phyloP scores from a whole-genome alignment of 78 protist species.

The Planoprotostelium fungivorum region DNA sequence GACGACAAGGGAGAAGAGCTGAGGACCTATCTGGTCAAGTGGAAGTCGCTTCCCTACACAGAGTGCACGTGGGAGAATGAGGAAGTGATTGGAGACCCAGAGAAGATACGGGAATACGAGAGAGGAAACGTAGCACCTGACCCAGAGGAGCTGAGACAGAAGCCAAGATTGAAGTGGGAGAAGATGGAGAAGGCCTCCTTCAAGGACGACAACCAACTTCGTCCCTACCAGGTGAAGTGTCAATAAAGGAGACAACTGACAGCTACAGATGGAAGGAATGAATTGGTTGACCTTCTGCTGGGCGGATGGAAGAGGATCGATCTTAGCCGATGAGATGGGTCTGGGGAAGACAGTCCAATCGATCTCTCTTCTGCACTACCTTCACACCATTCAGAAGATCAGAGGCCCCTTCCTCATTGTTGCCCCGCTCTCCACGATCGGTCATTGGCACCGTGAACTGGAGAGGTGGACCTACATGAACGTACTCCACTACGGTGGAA shows the following conservation, averaged over 20 bases:
- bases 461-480: conserved; percentile 40
- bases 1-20: conserved; percentile 6
- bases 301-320: conserved; percentile 28
- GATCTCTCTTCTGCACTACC: conserved; percentile 46
- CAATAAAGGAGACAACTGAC: background rate
- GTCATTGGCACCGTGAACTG: conserved; percentile 87
- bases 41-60: conserved; percentile 53
- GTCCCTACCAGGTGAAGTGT: conserved; percentile 17
- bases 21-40: conserved; percentile 49
- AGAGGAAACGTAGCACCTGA: conserved; percentile 19
- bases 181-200: conserved; percentile 10
- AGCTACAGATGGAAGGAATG: conserved; percentile 75
- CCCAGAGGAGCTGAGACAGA: conserved; percentile 2
- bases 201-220: conserved; percentile 8
- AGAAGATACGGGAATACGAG: conserved; percentile 11
- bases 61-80: conserved; percentile 78
- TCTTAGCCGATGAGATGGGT: conserved; percentile 91
- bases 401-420: conserved; percentile 89
- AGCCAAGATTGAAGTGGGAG: conserved; percentile 25
- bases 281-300: conserved; percentile 76
- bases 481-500: background rate
- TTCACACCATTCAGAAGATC: conserved; percentile 32
- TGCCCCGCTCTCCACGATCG: conserved; percentile 86
- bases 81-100: conserved; percentile 28
- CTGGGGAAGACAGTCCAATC: conserved; percentile 78